These are phyloP conservation scores for Hymenotorrendiella dingleyae DNA, from an alignment of 2,329 filamentous ascomycete genomes.

Conservation along the genomic window DNA sequence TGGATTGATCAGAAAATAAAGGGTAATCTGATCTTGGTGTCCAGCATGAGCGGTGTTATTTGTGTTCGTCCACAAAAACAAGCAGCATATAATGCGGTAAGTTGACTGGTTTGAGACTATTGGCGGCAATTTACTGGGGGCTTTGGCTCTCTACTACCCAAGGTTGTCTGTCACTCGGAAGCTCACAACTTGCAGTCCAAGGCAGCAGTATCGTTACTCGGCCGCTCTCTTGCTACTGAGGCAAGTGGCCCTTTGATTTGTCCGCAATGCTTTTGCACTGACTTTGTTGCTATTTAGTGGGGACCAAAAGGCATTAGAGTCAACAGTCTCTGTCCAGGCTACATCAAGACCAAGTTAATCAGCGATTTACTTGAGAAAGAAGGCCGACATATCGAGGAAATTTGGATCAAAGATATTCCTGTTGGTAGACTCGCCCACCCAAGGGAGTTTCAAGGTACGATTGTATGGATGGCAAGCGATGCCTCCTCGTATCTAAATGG, in stretches of 20 bases:
- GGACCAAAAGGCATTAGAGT: constrained; percentile 56
- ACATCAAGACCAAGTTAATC: constrained; percentile 36
- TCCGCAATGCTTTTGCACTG: too few relatives aligned
- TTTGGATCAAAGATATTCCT: constrained; percentile 34
- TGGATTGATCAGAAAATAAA: constrained; percentile 30
- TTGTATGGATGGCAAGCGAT: constrained; percentile 27
- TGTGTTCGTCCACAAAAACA: constrained; percentile 34
- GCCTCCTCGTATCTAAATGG: constrained; percentile 23
- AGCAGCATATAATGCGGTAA: constrained; percentile 33
- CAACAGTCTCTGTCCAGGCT: constrained; percentile 60
- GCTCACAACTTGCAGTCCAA: constrained; percentile 47
- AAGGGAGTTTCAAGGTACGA: constrained; percentile 33
- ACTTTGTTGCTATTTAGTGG: constrained; percentile 50
- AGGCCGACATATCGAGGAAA: constrained; percentile 32
- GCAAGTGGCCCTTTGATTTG: constrained; percentile 13
- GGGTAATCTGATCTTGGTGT: constrained; percentile 25
- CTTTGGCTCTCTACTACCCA: constrained; percentile 2
- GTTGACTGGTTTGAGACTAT: constrained; percentile 3
- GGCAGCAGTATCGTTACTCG: constrained; percentile 54
- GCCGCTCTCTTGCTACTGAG: constrained; percentile 50
- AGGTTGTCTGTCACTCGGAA: too few relatives aligned
- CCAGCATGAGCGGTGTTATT: constrained; percentile 29
- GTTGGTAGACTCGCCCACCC: constrained; percentile 33
- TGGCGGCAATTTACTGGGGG: neutral
- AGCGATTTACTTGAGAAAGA: constrained; percentile 31